These are phyloP conservation scores for Monascus purpureus DNA, from an alignment of 495 filamentous ascomycete species.

Conservation along the genomic window DNA sequence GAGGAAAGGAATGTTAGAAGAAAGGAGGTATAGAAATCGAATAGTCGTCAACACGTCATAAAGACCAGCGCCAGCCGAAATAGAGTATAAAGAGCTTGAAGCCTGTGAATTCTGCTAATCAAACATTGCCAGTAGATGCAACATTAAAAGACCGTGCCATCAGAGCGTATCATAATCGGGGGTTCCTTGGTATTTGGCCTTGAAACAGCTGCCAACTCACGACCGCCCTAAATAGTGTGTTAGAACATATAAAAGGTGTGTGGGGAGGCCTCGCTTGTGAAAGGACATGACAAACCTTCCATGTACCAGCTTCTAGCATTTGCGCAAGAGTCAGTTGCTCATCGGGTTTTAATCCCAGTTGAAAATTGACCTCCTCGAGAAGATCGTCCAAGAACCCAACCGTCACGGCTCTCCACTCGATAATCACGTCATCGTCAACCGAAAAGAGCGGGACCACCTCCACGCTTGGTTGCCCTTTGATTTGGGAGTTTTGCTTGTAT, in stretches of 20 bases:
- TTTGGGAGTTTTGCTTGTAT: conserved; percentile 58
- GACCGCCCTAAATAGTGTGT: conserved; percentile 54
- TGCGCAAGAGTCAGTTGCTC: conserved; percentile 47
- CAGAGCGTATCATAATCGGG: conserved; percentile 89
- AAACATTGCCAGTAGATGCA: no score
- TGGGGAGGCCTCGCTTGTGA: no score
- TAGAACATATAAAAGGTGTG: no score
- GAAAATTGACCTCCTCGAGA: conserved; percentile 45
- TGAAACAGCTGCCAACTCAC: conserved; percentile 91
- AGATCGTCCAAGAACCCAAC: conserved; percentile 55
- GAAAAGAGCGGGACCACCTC: conserved; percentile 53
- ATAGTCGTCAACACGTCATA: conserved; percentile 27
- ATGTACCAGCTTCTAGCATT: conserved; percentile 57
- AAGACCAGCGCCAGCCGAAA: conserved; percentile 13
- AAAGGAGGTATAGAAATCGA: conserved; percentile 5
- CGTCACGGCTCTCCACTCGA: conserved; percentile 56
- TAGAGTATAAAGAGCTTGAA: conserved; percentile 3
- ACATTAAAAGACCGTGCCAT: conserved; percentile 96
- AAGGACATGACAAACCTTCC: conserved; percentile 74
- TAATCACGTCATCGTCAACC: conserved; percentile 52
- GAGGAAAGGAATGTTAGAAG: conserved; percentile 3
- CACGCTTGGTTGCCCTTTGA: conserved; percentile 58
- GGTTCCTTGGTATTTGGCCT: conserved; percentile 94
- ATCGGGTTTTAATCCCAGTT: conserved; percentile 38
- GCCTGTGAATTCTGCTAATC: no score